phyloP scores from a whole-genome alignment of 768 basidiomycete species.

The Pleurotus platypus region DNA sequence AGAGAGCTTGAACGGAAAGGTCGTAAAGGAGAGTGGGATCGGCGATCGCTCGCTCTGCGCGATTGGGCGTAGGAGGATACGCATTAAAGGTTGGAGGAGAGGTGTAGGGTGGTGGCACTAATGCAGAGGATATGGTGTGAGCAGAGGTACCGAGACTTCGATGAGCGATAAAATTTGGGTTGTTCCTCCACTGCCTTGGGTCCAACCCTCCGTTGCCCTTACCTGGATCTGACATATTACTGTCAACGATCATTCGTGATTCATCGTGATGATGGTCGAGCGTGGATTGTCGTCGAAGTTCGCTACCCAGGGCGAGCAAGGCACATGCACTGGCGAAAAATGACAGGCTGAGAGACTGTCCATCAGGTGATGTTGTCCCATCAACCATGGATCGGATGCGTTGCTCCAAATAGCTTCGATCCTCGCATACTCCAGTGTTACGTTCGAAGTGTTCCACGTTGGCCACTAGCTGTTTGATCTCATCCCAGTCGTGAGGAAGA shows the following conservation, averaged over 20 bases:
- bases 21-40: constrained; percentile 8
- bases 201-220: neutral
- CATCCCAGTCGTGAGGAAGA: neutral
- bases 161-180: constrained; percentile 1
- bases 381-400: constrained; percentile 1
- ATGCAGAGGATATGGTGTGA: constrained; percentile 7
- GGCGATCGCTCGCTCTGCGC: constrained; percentile 1
- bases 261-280: neutral
- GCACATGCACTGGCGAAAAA: constrained; percentile 1
- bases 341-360: neutral
- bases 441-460: neutral
- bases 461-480: neutral
- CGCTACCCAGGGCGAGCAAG: constrained; percentile 1
- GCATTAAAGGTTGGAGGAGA: constrained; percentile 8
- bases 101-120: neutral
- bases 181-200: constrained; percentile 1
- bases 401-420: neutral
- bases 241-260: neutral
- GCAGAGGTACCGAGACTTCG: neutral
- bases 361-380: neutral
- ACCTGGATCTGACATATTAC: neutral
- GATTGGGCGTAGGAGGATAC: constrained; percentile 1
- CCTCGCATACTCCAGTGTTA: neutral
- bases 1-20: constrained; percentile 9
- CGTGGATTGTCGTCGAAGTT: neutral